phyloP scores from a whole-genome alignment of 2,329 filamentous ascomycete genomes.

The Calycina herbarum region DNA sequence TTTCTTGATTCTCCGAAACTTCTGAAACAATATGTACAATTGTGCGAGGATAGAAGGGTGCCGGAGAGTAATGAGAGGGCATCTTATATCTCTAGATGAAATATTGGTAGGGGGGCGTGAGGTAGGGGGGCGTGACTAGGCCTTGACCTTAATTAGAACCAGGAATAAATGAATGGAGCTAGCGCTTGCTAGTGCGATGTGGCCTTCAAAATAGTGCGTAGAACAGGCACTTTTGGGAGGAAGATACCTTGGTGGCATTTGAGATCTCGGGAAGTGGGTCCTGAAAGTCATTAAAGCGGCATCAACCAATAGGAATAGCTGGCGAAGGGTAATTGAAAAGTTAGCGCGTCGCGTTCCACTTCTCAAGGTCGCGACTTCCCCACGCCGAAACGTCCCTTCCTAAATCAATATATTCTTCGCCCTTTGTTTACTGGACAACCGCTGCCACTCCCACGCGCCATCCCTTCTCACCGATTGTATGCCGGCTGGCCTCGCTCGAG shows the following conservation, averaged over 20 bases:
- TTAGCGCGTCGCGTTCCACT: background rate
- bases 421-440: conserved; percentile 1
- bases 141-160: background rate
- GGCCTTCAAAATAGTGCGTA: too few relatives aligned
- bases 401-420: background rate
- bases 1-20: background rate
- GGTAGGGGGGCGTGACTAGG: too few relatives aligned
- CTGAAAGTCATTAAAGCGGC: background rate
- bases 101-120: too few relatives aligned
- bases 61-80: too few relatives aligned
- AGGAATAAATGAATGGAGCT: background rate
- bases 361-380: background rate
- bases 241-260: background rate
- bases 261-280: background rate
- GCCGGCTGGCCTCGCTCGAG: conserved; percentile 31
- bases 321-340: background rate
- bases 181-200: background rate
- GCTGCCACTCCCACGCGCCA: background rate
- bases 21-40: background rate
- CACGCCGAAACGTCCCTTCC: background rate
- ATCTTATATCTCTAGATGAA: too few relatives aligned
- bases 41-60: too few relatives aligned
- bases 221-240: too few relatives aligned
- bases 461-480: conserved; percentile 33
- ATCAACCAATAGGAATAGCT: background rate